Evolutionary conservation across 768 basidiomycete species (phyloP).

Genomic region (Plicaturopsis crispa): DNA sequence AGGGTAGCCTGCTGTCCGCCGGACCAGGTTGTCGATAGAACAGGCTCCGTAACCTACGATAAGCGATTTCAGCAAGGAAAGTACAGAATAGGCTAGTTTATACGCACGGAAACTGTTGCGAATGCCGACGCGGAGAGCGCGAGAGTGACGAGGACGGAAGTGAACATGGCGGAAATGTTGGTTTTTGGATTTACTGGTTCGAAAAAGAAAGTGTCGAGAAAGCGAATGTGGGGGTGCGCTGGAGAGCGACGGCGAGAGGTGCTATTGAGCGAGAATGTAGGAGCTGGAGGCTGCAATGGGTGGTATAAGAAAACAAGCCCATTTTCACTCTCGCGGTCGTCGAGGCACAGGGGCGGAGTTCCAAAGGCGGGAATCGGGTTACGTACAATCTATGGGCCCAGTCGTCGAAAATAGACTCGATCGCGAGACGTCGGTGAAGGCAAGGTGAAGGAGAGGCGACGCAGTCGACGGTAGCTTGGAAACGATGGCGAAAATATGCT

Average conservation of each 20-base stretch:
- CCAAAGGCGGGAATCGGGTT: no score
- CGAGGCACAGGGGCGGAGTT: no score
- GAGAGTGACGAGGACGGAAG: constrained; percentile 38
- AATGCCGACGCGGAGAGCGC: constrained; percentile 44
- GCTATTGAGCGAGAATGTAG: no score
- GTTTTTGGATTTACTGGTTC: constrained; percentile 9
- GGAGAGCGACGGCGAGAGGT: no score
- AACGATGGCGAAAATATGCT: no score
- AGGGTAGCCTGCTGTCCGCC: constrained; percentile 45
- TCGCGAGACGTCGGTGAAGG: no score
- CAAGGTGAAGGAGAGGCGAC: constrained; percentile 16
- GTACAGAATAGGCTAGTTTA: constrained; percentile 1
- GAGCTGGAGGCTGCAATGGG: no score
- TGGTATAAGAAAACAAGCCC: no score
- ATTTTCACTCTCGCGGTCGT: no score
- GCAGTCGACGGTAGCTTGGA: constrained; percentile 13
- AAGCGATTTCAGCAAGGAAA: neutral
- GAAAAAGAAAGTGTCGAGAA: constrained; percentile 24
- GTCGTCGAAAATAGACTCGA: no score
- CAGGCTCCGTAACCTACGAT: constrained; percentile 51
- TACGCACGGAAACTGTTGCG: constrained; percentile 49
- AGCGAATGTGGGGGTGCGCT: constrained; percentile 11
- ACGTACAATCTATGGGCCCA: no score
- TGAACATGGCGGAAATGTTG: constrained; percentile 37
- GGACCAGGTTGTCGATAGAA: constrained; percentile 32